These are phyloP conservation scores for Solanum piurae DNA, from an alignment of 257 asterid species.

Conservation along the genomic window DNA sequence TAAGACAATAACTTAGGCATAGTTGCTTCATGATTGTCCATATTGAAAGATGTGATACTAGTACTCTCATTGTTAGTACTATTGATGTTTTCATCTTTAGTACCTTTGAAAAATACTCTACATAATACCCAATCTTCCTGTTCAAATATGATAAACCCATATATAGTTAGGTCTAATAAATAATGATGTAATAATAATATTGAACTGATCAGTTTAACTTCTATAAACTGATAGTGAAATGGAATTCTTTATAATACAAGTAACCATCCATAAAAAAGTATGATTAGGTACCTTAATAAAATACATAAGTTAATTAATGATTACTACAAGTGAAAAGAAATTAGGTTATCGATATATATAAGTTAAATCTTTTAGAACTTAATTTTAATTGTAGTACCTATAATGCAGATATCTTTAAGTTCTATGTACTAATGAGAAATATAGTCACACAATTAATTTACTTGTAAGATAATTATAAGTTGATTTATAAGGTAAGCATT, in stretches of 20 bases:
- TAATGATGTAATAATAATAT: neutral
- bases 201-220: neutral
- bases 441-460: neutral
- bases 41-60: constrained; percentile 1
- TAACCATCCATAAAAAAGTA: neutral
- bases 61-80: neutral
- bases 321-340: neutral
- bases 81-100: constrained; percentile 30
- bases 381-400: neutral
- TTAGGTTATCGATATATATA: neutral
- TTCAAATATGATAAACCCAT: neutral
- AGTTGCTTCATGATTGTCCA: neutral
- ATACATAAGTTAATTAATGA: neutral
- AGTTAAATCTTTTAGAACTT: neutral
- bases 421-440: neutral
- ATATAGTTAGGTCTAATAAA: neutral
- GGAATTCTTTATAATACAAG: neutral
- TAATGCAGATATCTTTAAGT: neutral
- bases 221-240: neutral
- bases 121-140: constrained; percentile 94
- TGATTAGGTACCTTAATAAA: neutral
- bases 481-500: neutral
- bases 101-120: constrained; percentile 54
- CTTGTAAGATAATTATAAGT: neutral
- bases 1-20: neutral